These are phyloP conservation scores for Papiliotrema flavescens DNA, from an alignment of 1,284 basidiomycete species.

Conservation along the genomic window DNA sequence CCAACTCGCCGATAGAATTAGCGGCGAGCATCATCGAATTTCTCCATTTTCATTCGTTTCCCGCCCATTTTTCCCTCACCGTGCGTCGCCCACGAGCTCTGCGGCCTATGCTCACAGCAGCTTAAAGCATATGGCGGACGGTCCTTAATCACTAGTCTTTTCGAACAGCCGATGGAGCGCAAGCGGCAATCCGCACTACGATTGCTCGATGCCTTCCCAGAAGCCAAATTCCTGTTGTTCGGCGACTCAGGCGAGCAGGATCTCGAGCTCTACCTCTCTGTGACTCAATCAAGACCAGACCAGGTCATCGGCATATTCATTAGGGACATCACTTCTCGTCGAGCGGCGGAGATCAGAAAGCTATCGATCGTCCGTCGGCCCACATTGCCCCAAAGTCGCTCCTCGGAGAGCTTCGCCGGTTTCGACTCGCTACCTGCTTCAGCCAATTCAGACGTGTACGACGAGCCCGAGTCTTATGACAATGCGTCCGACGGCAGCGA, in stretches of 20 bases:
- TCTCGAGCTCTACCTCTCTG: slow-evolving; percentile 70
- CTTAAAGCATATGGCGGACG: slow-evolving; percentile 77
- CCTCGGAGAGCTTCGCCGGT: too few species aligned
- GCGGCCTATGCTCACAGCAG: slow-evolving; percentile 29
- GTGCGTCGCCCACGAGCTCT: slow-evolving; percentile 5
- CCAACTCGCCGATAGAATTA: slow-evolving; percentile 38
- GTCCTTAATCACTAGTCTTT: slow-evolving; percentile 71
- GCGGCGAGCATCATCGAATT: slow-evolving; percentile 65
- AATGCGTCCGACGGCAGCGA: background rate
- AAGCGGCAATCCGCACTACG: slow-evolving; percentile 76
- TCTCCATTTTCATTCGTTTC: slow-evolving; percentile 60
- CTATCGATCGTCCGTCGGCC: background rate
- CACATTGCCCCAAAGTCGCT: background rate
- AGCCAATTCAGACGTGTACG: background rate
- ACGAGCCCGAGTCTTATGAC: background rate
- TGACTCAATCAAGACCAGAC: slow-evolving; percentile 63
- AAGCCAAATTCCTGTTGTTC: slow-evolving; percentile 72
- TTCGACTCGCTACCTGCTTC: background rate
- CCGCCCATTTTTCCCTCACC: slow-evolving; percentile 15
- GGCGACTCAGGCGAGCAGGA: slow-evolving; percentile 89
- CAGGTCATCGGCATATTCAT: slow-evolving; percentile 66
- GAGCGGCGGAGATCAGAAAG: slow-evolving; percentile 10
- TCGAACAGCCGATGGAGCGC: slow-evolving; percentile 65
- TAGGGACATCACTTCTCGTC: slow-evolving; percentile 59
- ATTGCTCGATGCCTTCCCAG: slow-evolving; percentile 66